Conservation (phyloP, 2,329 filamentous ascomycete genomes). For the Orbilia ellipsospora region DNA sequence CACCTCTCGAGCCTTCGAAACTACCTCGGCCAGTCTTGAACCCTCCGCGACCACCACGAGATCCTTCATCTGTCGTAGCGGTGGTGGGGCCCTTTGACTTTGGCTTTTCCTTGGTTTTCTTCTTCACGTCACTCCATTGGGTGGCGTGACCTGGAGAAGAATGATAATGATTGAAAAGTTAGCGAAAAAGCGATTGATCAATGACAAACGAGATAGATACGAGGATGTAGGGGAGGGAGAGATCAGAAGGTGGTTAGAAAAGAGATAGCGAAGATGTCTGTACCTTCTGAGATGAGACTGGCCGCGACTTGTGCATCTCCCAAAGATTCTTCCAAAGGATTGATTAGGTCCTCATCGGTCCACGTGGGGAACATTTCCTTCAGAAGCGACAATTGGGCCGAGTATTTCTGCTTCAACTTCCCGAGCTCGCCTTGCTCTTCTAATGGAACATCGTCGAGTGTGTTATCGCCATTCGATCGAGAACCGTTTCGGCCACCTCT, state of each 20-base stretch:
- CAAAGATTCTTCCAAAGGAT: constrained; percentile 87
- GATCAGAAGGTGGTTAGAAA: too few species aligned
- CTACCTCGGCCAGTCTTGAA: constrained; percentile 61
- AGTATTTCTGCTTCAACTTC: constrained; percentile 90
- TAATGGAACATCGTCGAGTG: constrained; percentile 67
- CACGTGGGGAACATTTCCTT: constrained; percentile 95
- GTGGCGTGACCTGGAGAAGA: constrained; percentile 74
- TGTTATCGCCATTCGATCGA: constrained; percentile 68
- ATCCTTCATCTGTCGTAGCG: constrained; percentile 67
- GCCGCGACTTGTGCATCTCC: constrained; percentile 80
- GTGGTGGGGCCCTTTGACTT: constrained; percentile 77
- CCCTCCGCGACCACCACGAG: constrained; percentile 62
- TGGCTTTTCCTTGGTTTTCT: constrained; percentile 78
- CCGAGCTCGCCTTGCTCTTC: constrained; percentile 88
- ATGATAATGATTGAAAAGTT: neutral
- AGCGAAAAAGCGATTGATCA: neutral
- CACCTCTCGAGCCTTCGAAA: constrained; percentile 68
- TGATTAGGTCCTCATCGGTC: constrained; percentile 94
- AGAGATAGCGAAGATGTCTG: too few species aligned
- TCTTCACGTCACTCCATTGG: constrained; percentile 86
- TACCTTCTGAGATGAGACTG: constrained; percentile 83
- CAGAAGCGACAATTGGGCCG: constrained; percentile 79
- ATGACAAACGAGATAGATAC: too few species aligned
- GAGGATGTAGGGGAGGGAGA: too few species aligned
- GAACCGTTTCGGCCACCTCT: constrained; percentile 77